Conservation (phyloP, 139 green algal genomes). For the Prasinococcaceae sp. region DNA sequence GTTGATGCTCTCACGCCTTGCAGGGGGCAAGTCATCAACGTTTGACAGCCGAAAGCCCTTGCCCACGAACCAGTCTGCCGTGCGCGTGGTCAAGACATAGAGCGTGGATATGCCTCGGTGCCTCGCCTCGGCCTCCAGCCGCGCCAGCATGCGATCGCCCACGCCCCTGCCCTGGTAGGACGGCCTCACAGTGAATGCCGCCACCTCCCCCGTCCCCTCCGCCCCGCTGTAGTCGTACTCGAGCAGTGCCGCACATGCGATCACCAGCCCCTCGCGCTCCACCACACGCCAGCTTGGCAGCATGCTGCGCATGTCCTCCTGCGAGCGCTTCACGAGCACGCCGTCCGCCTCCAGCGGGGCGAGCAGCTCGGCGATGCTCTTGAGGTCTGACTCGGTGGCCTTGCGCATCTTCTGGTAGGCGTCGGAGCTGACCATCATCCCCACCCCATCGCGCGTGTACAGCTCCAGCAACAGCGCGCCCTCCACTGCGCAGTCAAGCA, state of each 20-base stretch:
- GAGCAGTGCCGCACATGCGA: constrained; percentile 56
- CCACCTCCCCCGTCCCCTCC: constrained; percentile 54
- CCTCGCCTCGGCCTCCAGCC: constrained; percentile 46
- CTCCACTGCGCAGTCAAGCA: constrained; percentile 13
- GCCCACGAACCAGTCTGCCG: constrained; percentile 31
- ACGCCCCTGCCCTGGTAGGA: constrained; percentile 54
- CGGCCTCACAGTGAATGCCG: constrained; percentile 65
- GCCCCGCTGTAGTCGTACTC: constrained; percentile 41
- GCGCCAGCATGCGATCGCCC: constrained; percentile 75
- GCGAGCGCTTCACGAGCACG: constrained; percentile 34
- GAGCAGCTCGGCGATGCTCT: constrained; percentile 37
- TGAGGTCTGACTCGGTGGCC: constrained; percentile 25
- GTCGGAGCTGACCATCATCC: constrained; percentile 59
- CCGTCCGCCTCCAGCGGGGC: constrained; percentile 45
- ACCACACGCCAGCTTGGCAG: constrained; percentile 23
- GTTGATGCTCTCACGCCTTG: too few species aligned
- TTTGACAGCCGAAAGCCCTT: too few species aligned
- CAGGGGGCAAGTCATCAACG: too few species aligned
- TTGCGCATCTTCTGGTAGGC: constrained; percentile 84
- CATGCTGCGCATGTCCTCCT: constrained; percentile 30
- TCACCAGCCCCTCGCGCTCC: constrained; percentile 25
- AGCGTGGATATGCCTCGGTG: constrained; percentile 37
- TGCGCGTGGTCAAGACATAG: constrained; percentile 44
- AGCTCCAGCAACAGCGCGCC: constrained; percentile 47
- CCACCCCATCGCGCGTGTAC: constrained; percentile 84